Base-by-base conservation (phyloP, 192 early-diverging fungal species). In the Phycomyces nitens region DNA sequence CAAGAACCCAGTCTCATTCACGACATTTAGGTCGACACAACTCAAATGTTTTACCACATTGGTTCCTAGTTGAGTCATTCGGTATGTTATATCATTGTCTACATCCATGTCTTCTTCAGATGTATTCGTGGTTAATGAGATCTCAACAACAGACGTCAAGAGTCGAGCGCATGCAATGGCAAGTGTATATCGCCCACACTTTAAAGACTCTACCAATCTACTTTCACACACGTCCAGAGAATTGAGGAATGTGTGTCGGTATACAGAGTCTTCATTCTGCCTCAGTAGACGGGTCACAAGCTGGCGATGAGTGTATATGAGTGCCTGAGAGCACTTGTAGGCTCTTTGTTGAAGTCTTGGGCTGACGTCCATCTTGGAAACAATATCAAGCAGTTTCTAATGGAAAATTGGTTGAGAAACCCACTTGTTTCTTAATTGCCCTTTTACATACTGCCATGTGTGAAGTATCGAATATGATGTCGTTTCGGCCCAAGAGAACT, bases 291-390 rank as follows among this genome's bases (percentile, higher is more conserved):
- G 53, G 14, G 29, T 24, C 27, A 64, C 26, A 1, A 64, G 41
- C 16, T 64, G 51, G 15, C 53, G 63, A 41, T 64, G 63, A 15
- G 63, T 29, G 44, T 47, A 12, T 18, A 64, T 43, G 14, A 64
- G 21, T 14, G 27, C 40, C 10, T 64, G 63, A 12, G 54, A 51
- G 8, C 63, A 64, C 44, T 64, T 64, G 27, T 53, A 64, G 12
- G 53, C 63, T 26, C 54, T 55, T 56, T 56, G 54, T 14, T 64
- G 53, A 26, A 50, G 41, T 18, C 42, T 39, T 39, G 39, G 22
- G 53, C 24, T 49, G 14, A 20, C 12, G n/a, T 40, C 40, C 34
- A 43, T 38, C 0, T 52, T 29, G 23, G 26, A 23, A 29, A 64
- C 47, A 3, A 64, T 40, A n/a, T 38, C 15, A 12, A 64, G 47